Conservation (phyloP, 164 flowering plant species). For the Hamamelis virginiana region DNA sequence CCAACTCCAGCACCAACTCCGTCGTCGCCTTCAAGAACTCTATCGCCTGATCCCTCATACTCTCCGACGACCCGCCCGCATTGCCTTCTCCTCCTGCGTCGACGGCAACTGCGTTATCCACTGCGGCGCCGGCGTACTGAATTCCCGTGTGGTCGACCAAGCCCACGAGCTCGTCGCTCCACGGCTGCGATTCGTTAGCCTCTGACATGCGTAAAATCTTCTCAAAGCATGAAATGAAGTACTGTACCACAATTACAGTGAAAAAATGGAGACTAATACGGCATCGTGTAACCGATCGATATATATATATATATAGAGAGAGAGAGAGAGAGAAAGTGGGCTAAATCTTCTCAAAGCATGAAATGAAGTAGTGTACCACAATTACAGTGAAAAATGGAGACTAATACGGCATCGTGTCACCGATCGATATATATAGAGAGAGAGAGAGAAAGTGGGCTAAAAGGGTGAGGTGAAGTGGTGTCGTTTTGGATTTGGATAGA, state of each 20-base stretch:
- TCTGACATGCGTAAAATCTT: not conserved
- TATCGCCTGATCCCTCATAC: constrained; percentile 17
- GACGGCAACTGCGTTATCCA: not conserved
- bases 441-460: too few species aligned
- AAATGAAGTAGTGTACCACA: too few species aligned
- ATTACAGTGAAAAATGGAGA: too few species aligned
- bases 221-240: not conserved
- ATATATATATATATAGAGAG: too few species aligned
- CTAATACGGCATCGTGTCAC: too few species aligned
- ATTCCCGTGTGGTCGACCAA: not conserved
- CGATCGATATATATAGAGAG: too few species aligned
- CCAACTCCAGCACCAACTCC: constrained; percentile 41
- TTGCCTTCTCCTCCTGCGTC: not conserved
- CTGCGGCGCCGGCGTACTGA: not conserved
- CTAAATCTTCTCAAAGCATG: not conserved
- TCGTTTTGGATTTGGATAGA: too few species aligned
- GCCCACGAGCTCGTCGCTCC: not conserved
- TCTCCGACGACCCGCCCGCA: constrained; percentile 15
- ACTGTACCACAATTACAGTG: too few species aligned
- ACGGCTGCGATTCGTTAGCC: not conserved
- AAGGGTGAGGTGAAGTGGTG: too few species aligned
- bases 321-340: too few species aligned
- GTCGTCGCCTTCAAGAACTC: constrained; percentile 33
- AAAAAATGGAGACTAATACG: too few species aligned
- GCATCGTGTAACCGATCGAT: too few species aligned